Conservation (phyloP, 176 grass and related monocot genomes). For the Oryza brachyantha region DNA sequence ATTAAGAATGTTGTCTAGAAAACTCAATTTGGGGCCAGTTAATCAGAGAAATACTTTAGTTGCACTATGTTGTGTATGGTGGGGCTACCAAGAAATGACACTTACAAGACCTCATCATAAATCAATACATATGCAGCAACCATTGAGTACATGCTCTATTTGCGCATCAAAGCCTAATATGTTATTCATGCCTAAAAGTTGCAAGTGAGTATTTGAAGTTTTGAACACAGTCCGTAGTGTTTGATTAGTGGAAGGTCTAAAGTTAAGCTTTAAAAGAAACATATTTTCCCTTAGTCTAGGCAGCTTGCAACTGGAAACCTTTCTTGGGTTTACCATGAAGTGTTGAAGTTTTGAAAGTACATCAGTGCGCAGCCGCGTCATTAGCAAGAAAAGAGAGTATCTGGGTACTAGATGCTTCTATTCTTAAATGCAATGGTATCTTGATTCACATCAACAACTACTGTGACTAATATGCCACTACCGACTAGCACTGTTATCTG, state of each 20-base stretch:
- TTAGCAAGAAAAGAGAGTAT: background rate
- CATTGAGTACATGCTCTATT: background rate
- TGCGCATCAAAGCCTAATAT: background rate
- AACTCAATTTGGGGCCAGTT: background rate
- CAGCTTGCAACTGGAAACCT: background rate
- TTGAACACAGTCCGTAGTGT: background rate
- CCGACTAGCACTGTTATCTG: background rate
- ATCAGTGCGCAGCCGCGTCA: background rate
- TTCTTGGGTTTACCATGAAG: background rate
- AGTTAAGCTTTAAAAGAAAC: background rate
- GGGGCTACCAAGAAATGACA: background rate
- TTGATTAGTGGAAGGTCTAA: background rate
- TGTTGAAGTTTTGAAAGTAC: background rate
- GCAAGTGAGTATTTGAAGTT: background rate
- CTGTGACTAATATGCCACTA: too few species aligned
- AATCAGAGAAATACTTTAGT: background rate
- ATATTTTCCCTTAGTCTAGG: constrained; percentile 3
- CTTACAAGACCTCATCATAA: constrained; percentile 2
- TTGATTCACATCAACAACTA: background rate
- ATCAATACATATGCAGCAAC: constrained; percentile 11
- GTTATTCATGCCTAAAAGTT: background rate
- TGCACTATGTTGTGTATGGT: background rate
- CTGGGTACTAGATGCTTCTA: background rate
- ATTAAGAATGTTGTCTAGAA: constrained; percentile 11
- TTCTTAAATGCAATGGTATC: background rate